These are phyloP conservation scores for Penicillium sp. DNA, from an alignment of 2,329 filamentous ascomycete genomes.

Conservation along the genomic window DNA sequence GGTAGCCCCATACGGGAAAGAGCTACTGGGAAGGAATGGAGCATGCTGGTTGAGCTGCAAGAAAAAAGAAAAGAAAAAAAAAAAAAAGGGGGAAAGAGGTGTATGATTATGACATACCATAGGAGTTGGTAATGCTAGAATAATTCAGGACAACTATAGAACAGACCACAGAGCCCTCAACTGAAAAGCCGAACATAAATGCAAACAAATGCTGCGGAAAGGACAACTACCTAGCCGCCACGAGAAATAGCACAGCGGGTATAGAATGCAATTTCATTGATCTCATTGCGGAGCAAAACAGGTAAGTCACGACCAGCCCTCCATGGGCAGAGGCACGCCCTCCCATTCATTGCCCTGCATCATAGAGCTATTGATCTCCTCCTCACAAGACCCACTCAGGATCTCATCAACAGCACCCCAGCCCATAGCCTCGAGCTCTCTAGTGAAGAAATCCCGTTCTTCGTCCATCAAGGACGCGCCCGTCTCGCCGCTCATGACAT, in stretches of 20 bases:
- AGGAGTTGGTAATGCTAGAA: too few species aligned
- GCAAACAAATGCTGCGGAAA: too few species aligned
- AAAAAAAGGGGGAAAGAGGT: too few species aligned
- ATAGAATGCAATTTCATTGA: conserved; percentile 7
- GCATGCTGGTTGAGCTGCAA: too few species aligned
- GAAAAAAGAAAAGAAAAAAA: too few species aligned
- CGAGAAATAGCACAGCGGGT: neutral
- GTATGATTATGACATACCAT: too few species aligned
- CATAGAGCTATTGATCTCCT: neutral
- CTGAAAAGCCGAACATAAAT: too few species aligned
- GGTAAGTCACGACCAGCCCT: conserved; percentile 27
- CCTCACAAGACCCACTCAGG: conserved; percentile 21
- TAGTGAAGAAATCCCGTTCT: conserved; percentile 75
- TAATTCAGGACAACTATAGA: too few species aligned
- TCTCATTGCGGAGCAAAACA: conserved; percentile 3
- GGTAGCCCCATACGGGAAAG: too few species aligned
- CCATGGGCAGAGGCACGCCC: conserved; percentile 37
- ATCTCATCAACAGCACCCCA: conserved; percentile 47
- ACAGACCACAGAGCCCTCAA: too few species aligned
- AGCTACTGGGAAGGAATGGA: too few species aligned
- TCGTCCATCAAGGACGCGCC: conserved; percentile 61
- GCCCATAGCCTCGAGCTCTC: conserved; percentile 72
- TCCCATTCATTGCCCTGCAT: conserved; percentile 36
- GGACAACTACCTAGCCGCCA: neutral
- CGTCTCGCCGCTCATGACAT: conserved; percentile 62